These are phyloP conservation scores for Magnaporthiopsis incrustans DNA, from an alignment of 2,329 filamentous ascomycete species.

Conservation along the genomic window DNA sequence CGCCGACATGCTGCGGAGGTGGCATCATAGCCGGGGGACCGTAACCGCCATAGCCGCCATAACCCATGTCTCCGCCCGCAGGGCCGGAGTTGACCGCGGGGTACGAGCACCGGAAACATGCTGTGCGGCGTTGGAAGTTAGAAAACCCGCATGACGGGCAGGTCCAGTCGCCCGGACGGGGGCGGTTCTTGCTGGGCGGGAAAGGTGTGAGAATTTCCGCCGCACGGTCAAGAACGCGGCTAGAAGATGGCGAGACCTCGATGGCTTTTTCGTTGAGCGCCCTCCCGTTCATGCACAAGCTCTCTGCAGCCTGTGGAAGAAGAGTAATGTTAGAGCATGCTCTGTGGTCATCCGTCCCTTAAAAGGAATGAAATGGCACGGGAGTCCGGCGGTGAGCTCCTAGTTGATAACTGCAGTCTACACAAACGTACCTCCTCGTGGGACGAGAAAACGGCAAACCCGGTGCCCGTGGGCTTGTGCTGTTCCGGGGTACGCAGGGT, in stretches of 20 bases:
- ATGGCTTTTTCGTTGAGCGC: constrained; percentile 98
- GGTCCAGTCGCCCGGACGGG: constrained; percentile 95
- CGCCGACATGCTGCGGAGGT: constrained; percentile 65
- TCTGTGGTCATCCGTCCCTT: not conserved
- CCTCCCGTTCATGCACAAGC: constrained; percentile 97
- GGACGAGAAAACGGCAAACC: constrained; percentile 96
- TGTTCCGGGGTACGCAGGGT: constrained; percentile 95
- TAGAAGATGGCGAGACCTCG: constrained; percentile 96
- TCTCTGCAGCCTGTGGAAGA: constrained; percentile 72
- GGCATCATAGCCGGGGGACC: constrained; percentile 76
- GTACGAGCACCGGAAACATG: constrained; percentile 98
- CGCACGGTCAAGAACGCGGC: constrained; percentile 88
- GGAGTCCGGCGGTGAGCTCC: not conserved
- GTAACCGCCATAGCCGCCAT: constrained; percentile 53
- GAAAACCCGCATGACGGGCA: constrained; percentile 98
- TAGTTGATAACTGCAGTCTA: not conserved
- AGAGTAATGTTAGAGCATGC: not conserved
- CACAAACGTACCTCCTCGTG: constrained; percentile 83
- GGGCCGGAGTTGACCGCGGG: constrained; percentile 70
- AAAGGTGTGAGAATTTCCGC: constrained; percentile 95
- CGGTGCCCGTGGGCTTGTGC: constrained; percentile 98
- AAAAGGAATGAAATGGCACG: not conserved
- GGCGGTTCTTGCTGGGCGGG: constrained; percentile 96
- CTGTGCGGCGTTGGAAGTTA: constrained; percentile 97
- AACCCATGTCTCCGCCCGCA: constrained; percentile 38